Evolutionary conservation across 148 eudicot genomes (phyloP).

Genomic region (Nyssa sinensis): DNA sequence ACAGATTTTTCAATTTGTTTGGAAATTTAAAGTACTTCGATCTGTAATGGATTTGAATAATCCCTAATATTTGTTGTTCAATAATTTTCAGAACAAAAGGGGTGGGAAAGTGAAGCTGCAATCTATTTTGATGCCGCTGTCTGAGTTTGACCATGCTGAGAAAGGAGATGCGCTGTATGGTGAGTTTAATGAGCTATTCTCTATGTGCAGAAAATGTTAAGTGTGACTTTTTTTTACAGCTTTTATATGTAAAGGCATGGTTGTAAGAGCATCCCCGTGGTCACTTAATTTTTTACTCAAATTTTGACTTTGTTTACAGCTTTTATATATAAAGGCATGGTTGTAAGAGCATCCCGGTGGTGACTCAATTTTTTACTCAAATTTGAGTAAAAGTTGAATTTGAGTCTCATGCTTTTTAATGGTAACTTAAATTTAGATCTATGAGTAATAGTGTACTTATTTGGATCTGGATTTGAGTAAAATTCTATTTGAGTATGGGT

Average conservation of each 20-base stretch:
- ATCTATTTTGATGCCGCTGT: constrained; percentile 74
- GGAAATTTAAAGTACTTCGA: not conserved
- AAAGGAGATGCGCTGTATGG: constrained; percentile 96
- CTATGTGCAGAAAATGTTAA: not conserved
- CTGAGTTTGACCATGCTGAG: constrained; percentile 86
- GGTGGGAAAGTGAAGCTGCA: constrained; percentile 93
- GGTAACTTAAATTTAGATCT: too few species aligned
- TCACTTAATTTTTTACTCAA: too few species aligned
- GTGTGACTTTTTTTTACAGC: not conserved
- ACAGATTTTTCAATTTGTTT: not conserved
- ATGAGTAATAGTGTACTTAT: too few species aligned
- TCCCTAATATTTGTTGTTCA: constrained; percentile 1
- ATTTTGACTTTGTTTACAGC: not conserved
- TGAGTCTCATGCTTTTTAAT: too few species aligned
- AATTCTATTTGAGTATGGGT: too few species aligned
- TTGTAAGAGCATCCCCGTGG: too few species aligned
- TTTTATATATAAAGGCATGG: not conserved
- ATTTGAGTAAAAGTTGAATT: too few species aligned
- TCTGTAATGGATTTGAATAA: not conserved
- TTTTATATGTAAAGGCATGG: not conserved
- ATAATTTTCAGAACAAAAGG: constrained; percentile 66
- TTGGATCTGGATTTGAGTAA: too few species aligned
- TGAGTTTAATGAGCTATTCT: constrained; percentile 21
- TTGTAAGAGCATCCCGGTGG: too few species aligned
- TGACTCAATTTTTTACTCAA: too few species aligned